Conservation (phyloP, 257 asterid species). For the Nicotiana paniculata region DNA sequence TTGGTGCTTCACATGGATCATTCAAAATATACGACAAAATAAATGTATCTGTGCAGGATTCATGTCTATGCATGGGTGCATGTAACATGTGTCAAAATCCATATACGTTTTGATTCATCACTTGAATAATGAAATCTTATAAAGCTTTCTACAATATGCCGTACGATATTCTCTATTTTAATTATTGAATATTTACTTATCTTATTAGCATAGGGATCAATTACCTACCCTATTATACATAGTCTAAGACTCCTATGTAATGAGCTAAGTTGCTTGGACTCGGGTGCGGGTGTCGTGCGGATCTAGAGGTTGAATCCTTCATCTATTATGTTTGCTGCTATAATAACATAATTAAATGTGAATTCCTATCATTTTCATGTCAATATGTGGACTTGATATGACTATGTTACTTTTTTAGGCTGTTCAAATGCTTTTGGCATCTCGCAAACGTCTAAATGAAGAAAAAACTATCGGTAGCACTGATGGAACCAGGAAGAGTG, state of each 20-base stretch:
- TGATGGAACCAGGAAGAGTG: slow-evolving; percentile 22
- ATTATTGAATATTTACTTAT: too few species aligned
- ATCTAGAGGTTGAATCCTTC: too few species aligned
- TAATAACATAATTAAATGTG: background rate
- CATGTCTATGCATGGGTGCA: background rate
- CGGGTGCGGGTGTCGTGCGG: too few species aligned
- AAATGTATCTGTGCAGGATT: background rate
- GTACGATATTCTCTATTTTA: too few species aligned
- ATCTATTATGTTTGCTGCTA: background rate
- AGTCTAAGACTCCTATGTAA: too few species aligned
- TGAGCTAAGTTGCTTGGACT: too few species aligned
- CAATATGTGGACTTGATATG: background rate
- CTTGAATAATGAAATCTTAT: too few species aligned
- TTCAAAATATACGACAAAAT: background rate
- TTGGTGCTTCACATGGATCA: background rate
- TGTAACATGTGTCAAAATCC: background rate
- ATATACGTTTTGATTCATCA: too few species aligned
- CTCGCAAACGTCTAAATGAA: slow-evolving; percentile 53
- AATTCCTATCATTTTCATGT: background rate
- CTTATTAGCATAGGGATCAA: too few species aligned
- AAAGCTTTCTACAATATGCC: too few species aligned
- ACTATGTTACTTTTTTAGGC: slow-evolving; percentile 42
- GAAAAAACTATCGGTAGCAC: slow-evolving; percentile 31
- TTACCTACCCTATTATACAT: too few species aligned
- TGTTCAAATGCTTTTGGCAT: slow-evolving; percentile 56